Base-by-base conservation (phyloP, 257 asterid genomes). In the Dorcoceras hygrometricum region DNA sequence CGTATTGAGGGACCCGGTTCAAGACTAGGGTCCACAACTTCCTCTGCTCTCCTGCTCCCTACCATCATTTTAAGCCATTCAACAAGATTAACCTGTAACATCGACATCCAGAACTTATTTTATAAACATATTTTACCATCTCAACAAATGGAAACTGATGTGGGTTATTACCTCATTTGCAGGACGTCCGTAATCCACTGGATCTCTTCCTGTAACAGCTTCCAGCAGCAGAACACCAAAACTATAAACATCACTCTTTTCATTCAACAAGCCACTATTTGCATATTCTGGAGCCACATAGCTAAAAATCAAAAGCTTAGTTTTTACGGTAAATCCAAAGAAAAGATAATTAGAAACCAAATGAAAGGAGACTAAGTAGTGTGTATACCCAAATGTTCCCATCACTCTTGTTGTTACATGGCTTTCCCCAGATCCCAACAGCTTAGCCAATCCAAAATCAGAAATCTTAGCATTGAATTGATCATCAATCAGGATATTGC, bases 51-150 rank as follows among this genome's bases (percentile, higher is more conserved):
- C 76, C 96, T 75, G 70, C 77, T 82, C 57, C 97, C 99, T 5
- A 93, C 99, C 99, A 93, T 93, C 91, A 81, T 78, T 76, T 93
- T 93, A 46, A 93, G 89, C 99, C 99, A 93, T 83, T 93, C 99
- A 39, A 93, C 99, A 60, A 93, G 99, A 86, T 93, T 84, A 65
- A 90, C 96, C 99, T 89, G 84, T 59, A 11, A 36, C 72, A 78
- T 48, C 27, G 25, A 46, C 55, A 74, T n/a, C 29, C 27, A 4
- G 2, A 31, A 16, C 25, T 20, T 54, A 57, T 50, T 23, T n/a
- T 18, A 39, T 19, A 18, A 36, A 36, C 11, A 2, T 25, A 66
- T 19, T 67, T 67, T 12, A 9, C 59, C 59, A 78, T 82, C 86
- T 72, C 24, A 62, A 34, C 29, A 64, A 31, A 32, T 11, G 48